Evolutionary conservation across 768 basidiomycete species (phyloP), one percentile per base, ranked within the genome.

Genomic region (Mycena pura): DNA sequence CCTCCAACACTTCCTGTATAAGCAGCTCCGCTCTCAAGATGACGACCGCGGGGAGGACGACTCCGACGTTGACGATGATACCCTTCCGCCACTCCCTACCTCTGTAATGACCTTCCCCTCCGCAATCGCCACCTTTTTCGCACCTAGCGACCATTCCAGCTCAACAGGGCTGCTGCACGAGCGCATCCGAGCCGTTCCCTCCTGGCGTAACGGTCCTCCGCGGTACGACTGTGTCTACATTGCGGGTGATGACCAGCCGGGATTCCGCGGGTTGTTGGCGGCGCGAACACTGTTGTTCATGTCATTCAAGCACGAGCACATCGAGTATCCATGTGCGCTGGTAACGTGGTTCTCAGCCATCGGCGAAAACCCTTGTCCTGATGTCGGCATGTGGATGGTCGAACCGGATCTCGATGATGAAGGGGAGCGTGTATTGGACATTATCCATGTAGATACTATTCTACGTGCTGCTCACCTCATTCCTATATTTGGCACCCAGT

Each of bases 131-230:
- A 61, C 61, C 64, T 78, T 72, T 49, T 72, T 69, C 62, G 72
- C 77, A 7, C 77, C 78, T 19, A 80, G 78, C 67, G 70, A 79
- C 39, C 50, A 62, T 21, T 73, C 64, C 43, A 74, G 78, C 6
- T 60, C 69, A 36, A 49, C 69, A 5, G 69, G 76, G 8, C 72
- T 76, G 74, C 45, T 53, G 15, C 60, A 57, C n/a, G 73, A 78
- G 50, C 61, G 56, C 7, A 77, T 80, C 29, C 60, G 69, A 1
- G 61, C 72, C 1, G 72, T 61, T 10, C 64, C 62, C 9, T 55
- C 59, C 1, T 80, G 77, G 76, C 63, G 64, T 13, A 57, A 58
- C 9, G 71, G 67, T 2, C 44, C 60, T 29, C 52, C 69, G 22
- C 54, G 69, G 3, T 63, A 70, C 46, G 76, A 80, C 52, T 74